A percentile compares a stretch with the other conserved stretches of the same genome.
Evolutionary conservation across 1,139 yeast genomes (phyloP).

Genomic region (Saccharomyces hybrid): DNA sequence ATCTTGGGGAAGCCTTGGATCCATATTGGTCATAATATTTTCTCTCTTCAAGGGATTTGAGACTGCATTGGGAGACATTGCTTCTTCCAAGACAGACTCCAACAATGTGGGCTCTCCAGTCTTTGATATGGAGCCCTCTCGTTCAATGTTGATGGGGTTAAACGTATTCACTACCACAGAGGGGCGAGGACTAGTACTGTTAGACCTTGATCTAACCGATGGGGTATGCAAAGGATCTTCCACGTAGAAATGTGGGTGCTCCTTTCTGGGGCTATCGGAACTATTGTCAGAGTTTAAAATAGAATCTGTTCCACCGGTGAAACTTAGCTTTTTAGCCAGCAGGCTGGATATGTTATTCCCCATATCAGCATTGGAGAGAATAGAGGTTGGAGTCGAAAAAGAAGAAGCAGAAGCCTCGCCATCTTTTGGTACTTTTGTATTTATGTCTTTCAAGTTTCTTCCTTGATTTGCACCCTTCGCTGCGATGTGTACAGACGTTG

Average conservation of each 20-base stretch:
- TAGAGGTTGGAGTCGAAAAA: not conserved
- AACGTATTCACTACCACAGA: conserved; percentile 4
- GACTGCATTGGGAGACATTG: conserved; percentile 5
- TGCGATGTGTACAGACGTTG: conserved; percentile 29
- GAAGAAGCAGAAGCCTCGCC: conserved; percentile 1
- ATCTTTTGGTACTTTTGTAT: conserved; percentile 2
- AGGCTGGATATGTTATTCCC: not conserved
- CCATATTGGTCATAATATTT: conserved; percentile 31
- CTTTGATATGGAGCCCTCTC: conserved; percentile 3
- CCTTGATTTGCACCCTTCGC: not conserved
- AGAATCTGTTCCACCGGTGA: conserved; percentile 1
- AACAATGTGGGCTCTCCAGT: conserved; percentile 6
- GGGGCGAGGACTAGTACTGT: conserved; percentile 33
- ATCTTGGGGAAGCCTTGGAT: conserved; percentile 79
- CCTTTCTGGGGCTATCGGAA: conserved; percentile 23
- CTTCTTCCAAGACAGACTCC: conserved; percentile 22
- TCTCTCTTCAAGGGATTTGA: not conserved
- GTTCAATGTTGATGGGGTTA: conserved; percentile 3
- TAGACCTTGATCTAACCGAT: conserved; percentile 30
- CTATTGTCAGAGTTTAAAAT: not conserved
- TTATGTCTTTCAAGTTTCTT: not conserved
- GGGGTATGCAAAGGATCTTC: conserved; percentile 56
- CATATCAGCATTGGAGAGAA: not conserved
- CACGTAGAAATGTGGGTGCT: conserved; percentile 75
- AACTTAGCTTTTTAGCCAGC: not conserved